Conservation (phyloP, 148 eudicot genomes). For the Nepenthes mirabilis region DNA sequence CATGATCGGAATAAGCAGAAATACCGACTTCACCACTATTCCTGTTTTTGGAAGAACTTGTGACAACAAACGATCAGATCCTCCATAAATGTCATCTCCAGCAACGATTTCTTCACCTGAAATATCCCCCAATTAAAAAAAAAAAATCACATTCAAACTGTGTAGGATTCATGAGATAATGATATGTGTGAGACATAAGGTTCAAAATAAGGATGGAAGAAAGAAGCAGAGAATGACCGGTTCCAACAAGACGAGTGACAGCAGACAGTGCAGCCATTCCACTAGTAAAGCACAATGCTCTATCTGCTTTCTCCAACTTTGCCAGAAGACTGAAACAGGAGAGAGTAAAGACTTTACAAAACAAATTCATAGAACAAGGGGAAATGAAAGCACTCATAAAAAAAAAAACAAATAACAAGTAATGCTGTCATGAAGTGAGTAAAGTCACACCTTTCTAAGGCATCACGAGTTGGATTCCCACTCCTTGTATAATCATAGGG, state of each 20-base stretch:
- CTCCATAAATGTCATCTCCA: slow-evolving; percentile 95
- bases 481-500: slow-evolving; percentile 93
- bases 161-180: background rate
- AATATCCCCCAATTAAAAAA: slow-evolving; percentile 3
- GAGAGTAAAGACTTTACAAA: background rate
- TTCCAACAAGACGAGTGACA: slow-evolving; percentile 76
- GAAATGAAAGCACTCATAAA: background rate
- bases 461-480: slow-evolving; percentile 95
- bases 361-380: background rate
- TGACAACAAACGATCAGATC: slow-evolving; percentile 89
- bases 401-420: background rate
- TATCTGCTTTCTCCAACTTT: slow-evolving; percentile 86
- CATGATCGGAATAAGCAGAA: background rate
- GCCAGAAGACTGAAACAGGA: slow-evolving; percentile 54
- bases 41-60: slow-evolving; percentile 74
- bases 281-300: slow-evolving; percentile 95
- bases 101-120: slow-evolving; percentile 94
- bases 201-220: background rate
- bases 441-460: slow-evolving; percentile 51
- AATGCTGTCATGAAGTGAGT: background rate
- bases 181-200: background rate
- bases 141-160: background rate
- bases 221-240: slow-evolving; percentile 30
- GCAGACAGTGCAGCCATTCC: slow-evolving; percentile 99
- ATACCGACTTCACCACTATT: slow-evolving; percentile 73